Conservation (phyloP, 495 filamentous ascomycete genomes). For the Tuber melanosporum region DNA sequence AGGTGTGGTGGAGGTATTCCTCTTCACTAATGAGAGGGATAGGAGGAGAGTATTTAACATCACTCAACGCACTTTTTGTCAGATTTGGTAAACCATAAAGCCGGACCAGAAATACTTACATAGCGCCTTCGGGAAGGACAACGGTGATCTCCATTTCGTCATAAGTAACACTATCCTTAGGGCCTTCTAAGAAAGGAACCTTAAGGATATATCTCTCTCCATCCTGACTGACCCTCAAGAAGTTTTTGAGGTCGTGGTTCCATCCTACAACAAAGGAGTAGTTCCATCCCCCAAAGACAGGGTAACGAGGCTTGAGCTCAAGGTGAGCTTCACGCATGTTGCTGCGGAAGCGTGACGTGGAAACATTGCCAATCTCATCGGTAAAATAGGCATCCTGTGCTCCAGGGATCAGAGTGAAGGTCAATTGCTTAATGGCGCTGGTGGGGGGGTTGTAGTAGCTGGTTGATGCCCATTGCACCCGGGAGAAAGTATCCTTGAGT, state of each 20-base stretch:
- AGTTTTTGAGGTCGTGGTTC: constrained; percentile 74
- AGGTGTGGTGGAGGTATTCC: constrained; percentile 67
- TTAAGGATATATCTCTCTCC: constrained; percentile 72
- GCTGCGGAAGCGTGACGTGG: constrained; percentile 79
- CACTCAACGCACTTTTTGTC: constrained; percentile 46
- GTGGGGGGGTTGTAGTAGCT: constrained; percentile 69
- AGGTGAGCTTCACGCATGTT: constrained; percentile 70
- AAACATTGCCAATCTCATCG: constrained; percentile 95
- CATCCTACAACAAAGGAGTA: constrained; percentile 93
- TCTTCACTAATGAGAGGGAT: constrained; percentile 53
- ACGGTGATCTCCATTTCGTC: constrained; percentile 72
- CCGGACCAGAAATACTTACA: constrained; percentile 53
- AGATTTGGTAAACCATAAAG: constrained; percentile 25
- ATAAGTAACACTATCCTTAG: constrained; percentile 84
- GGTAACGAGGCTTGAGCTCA: constrained; percentile 87
- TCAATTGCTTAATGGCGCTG: constrained; percentile 73
- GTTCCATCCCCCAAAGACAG: constrained; percentile 94
- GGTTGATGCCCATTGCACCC: constrained; percentile 71
- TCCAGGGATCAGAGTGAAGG: constrained; percentile 69
- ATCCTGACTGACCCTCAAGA: constrained; percentile 57
- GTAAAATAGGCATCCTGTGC: constrained; percentile 84
- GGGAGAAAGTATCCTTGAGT: constrained; percentile 75
- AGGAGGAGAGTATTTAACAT: constrained; percentile 60
- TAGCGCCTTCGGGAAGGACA: constrained; percentile 83
- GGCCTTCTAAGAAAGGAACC: constrained; percentile 93